Percentiles rank a stretch among this genome's conserved stretches.
Conservation (phyloP, 768 basidiomycete genomes). For the Auricularia sp. region DNA sequence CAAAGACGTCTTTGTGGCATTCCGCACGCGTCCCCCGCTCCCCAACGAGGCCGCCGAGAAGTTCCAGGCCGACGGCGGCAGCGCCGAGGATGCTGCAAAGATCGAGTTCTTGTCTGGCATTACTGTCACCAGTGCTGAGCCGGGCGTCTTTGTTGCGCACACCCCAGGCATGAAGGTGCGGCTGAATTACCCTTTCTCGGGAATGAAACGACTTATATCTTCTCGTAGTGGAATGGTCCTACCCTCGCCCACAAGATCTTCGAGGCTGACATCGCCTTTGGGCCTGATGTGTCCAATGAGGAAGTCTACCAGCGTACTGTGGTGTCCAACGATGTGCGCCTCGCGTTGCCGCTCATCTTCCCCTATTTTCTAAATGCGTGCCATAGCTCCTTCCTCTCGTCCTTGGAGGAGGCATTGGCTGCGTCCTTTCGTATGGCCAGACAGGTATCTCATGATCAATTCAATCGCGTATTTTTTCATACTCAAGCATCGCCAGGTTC, state of each 20-base stretch:
- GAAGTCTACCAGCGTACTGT: slow-evolving; percentile 28
- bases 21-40: slow-evolving; percentile 27
- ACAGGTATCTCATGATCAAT: slow-evolving; percentile 13
- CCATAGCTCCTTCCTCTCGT: slow-evolving; percentile 21
- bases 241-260: slow-evolving; percentile 26
- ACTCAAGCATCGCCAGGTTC: neutral
- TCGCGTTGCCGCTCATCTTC: neutral
- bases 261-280: slow-evolving; percentile 26
- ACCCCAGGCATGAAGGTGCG: slow-evolving; percentile 27
- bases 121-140: slow-evolving; percentile 21
- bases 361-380: neutral
- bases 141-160: slow-evolving; percentile 25
- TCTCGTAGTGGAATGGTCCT: slow-evolving; percentile 25
- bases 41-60: slow-evolving; percentile 16
- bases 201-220: neutral
- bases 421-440: slow-evolving; percentile 27
- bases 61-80: slow-evolving; percentile 4
- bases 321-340: slow-evolving; percentile 21
- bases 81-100: slow-evolving; percentile 9
- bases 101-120: slow-evolving; percentile 24
- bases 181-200: no score
- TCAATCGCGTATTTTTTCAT: slow-evolving; percentile 7
- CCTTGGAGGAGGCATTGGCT: slow-evolving; percentile 23
- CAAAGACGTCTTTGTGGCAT: slow-evolving; percentile 26
- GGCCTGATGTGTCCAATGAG: slow-evolving; percentile 23